Evolutionary conservation across 306 rosid species (phyloP).

Genomic region (Dryas alaskensis): DNA sequence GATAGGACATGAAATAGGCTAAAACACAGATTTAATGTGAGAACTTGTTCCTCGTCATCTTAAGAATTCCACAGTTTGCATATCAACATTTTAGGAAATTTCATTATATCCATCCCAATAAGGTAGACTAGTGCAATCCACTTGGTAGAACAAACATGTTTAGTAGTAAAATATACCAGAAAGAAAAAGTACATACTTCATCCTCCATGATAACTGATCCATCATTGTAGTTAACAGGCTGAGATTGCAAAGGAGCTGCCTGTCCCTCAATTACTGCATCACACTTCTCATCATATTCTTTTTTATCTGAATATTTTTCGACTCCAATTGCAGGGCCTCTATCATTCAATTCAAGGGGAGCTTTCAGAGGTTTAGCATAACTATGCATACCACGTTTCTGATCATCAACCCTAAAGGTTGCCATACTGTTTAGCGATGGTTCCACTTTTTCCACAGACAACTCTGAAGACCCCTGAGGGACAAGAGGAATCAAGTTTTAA

Average conservation of each 20-base stretch:
- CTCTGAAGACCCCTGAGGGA: conserved; percentile 12
- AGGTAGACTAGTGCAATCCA: not conserved
- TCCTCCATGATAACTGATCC: conserved; percentile 17
- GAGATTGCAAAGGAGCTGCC: not conserved
- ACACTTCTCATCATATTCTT: conserved; percentile 6
- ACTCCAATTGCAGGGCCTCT: not conserved
- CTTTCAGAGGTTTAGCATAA: conserved; percentile 8
- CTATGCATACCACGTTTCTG: not conserved
- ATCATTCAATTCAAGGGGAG: conserved; percentile 15
- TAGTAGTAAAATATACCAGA: conserved; percentile 7
- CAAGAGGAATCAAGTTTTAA: conserved; percentile 17
- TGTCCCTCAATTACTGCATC: conserved; percentile 1
- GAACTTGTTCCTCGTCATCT: not conserved
- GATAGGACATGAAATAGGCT: not conserved
- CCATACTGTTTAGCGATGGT: conserved; percentile 9
- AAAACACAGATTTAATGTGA: not conserved
- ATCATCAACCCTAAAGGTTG: conserved; percentile 11
- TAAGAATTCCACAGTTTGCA: not conserved
- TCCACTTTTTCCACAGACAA: conserved; percentile 9
- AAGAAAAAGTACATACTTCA: conserved; percentile 34
- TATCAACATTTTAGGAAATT: not conserved
- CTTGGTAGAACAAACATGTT: not conserved
- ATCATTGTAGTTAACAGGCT: not conserved
- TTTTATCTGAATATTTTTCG: conserved; percentile 5
- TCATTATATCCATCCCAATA: not conserved